These are phyloP conservation scores for Xerocomus brunneocitrinus DNA, from an alignment of 768 basidiomycete genomes.

Conservation along the genomic window DNA sequence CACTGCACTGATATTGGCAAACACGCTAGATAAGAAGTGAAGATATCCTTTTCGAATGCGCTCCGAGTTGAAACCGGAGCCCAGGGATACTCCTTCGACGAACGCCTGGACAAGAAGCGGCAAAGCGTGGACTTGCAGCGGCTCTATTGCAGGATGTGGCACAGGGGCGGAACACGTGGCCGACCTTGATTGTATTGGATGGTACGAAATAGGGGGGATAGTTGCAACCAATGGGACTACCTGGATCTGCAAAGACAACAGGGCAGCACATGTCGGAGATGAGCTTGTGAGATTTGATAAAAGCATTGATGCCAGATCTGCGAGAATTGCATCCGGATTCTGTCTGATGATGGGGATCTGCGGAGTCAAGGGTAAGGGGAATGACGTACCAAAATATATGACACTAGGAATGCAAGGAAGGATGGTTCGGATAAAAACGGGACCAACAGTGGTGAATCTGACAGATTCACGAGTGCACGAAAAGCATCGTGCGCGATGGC, in stretches of 20 bases:
- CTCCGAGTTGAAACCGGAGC: conserved; percentile 45
- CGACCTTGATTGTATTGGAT: conserved; percentile 73
- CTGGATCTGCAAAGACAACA: conserved; percentile 64
- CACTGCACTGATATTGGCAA: conserved; percentile 86
- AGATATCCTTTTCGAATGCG: conserved; percentile 68
- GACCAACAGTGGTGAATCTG: conserved; percentile 72
- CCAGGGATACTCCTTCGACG: conserved; percentile 60
- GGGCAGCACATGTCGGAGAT: conserved; percentile 54
- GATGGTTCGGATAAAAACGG: conserved; percentile 60
- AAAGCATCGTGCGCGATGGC: conserved; percentile 93
- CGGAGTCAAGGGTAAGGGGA: not conserved
- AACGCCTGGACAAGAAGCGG: conserved; percentile 90
- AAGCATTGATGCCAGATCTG: conserved; percentile 95
- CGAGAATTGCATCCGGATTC: conserved; percentile 88
- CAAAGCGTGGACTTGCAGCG: conserved; percentile 56
- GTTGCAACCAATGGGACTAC: conserved; percentile 44
- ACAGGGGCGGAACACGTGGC: conserved; percentile 74
- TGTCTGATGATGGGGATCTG: conserved; percentile 30
- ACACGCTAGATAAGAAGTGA: conserved; percentile 91
- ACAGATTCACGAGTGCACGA: conserved; percentile 88
- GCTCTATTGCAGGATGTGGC: conserved; percentile 58
- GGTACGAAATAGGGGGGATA: conserved; percentile 51
- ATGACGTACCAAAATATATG: conserved; percentile 82
- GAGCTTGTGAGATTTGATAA: conserved; percentile 90
- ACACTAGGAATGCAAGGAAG: conserved; percentile 78